These are phyloP conservation scores for Rhazya stricta DNA, from an alignment of 257 asterid species.

Conservation along the genomic window DNA sequence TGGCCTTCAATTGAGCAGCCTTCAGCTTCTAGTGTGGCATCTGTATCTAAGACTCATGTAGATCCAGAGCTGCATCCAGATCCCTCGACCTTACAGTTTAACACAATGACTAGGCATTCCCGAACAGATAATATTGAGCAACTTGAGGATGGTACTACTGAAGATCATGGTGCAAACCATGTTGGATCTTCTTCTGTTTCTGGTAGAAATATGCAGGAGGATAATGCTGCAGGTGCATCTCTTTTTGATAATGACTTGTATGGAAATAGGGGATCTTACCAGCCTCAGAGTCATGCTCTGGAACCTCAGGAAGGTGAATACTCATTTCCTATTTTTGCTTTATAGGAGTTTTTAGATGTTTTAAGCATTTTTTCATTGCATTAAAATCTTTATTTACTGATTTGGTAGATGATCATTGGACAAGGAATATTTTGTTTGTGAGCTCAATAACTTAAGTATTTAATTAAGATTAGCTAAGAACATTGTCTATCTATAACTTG, in stretches of 20 bases:
- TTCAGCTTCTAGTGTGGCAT: slow-evolving; percentile 26
- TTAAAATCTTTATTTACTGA: background rate
- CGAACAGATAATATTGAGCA: slow-evolving; percentile 47
- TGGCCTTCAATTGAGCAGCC: slow-evolving; percentile 74
- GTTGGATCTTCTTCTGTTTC: slow-evolving; percentile 40
- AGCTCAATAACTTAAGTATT: background rate
- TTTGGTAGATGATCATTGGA: background rate
- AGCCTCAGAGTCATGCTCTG: slow-evolving; percentile 35
- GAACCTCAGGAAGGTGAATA: slow-evolving; percentile 52
- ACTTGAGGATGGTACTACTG: slow-evolving; percentile 35
- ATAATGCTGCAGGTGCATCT: slow-evolving; percentile 47
- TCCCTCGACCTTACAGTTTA: slow-evolving; percentile 31
- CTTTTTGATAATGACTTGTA: slow-evolving; percentile 42
- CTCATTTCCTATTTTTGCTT: background rate
- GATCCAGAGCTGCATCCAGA: slow-evolving; percentile 49
- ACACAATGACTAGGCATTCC: slow-evolving; percentile 30
- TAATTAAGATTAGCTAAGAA: background rate
- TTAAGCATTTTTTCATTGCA: background rate
- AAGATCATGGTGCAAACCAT: slow-evolving; percentile 39
- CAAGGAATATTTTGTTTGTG: background rate
- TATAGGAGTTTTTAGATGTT: background rate
- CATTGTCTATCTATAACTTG: background rate
- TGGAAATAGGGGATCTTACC: slow-evolving; percentile 34
- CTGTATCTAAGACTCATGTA: slow-evolving; percentile 38
- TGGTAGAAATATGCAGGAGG: slow-evolving; percentile 43